phyloP scores from a whole-genome alignment of 1,284 basidiomycete genomes.

The Cerrena zonata region DNA sequence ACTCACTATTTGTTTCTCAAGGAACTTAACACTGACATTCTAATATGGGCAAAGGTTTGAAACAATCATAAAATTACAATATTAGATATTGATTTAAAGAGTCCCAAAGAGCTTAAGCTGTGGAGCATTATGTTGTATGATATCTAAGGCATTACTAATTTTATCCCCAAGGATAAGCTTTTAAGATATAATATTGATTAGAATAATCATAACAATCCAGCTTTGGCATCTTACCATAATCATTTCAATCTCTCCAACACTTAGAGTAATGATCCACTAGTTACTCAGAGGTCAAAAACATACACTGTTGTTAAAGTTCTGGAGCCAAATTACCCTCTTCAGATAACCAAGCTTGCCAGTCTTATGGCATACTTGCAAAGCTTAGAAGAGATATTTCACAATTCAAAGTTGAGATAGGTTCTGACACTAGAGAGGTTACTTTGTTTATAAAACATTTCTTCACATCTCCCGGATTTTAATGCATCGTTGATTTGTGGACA shows the following conservation, averaged over 20 bases:
- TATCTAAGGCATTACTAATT: background rate
- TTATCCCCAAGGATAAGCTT: slow-evolving; percentile 9
- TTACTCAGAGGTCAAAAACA: background rate
- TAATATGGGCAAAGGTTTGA: slow-evolving; percentile 20
- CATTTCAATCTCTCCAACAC: slow-evolving; percentile 10
- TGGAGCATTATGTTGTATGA: slow-evolving; percentile 15
- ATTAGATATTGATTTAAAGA: slow-evolving; percentile 2
- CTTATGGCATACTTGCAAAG: background rate
- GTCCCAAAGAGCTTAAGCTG: slow-evolving; percentile 14
- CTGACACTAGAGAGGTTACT: too few species aligned
- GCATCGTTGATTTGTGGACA: too few species aligned
- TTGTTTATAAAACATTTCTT: too few species aligned
- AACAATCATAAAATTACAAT: slow-evolving; percentile 21
- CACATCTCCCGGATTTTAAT: too few species aligned
- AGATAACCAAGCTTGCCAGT: background rate
- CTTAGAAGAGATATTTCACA: background rate
- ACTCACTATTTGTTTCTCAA: slow-evolving; percentile 20
- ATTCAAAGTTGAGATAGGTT: background rate
- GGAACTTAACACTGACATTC: slow-evolving; percentile 14
- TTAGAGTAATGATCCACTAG: slow-evolving; percentile 1
- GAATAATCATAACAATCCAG: slow-evolving; percentile 15
- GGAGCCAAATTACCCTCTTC: slow-evolving; percentile 2
- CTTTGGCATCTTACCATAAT: slow-evolving; percentile 14
- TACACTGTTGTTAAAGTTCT: background rate
- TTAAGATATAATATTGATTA: slow-evolving; percentile 22